Conservation (phyloP, 2,329 filamentous ascomycete species). For the Apiospora rasikravindrae region DNA sequence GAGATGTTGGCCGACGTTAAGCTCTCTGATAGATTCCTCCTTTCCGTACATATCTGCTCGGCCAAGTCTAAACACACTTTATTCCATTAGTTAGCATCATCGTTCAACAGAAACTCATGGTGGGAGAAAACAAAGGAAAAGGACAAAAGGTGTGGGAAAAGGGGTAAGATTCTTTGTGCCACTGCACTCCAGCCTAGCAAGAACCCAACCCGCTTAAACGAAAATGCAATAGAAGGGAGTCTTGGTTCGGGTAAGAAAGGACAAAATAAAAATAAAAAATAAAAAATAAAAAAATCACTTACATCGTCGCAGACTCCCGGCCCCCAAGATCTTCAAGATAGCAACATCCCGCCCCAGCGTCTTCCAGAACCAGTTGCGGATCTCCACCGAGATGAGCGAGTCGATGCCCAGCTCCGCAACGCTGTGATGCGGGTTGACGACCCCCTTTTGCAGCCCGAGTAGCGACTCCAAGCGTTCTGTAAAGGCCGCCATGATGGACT, state of each 20-base stretch:
- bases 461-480: constrained; percentile 35
- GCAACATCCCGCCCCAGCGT: constrained; percentile 38
- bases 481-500: constrained; percentile 37
- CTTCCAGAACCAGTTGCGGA: constrained; percentile 45
- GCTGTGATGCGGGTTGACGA: constrained; percentile 38
- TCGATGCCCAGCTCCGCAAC: constrained; percentile 47
- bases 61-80: constrained; percentile 4
- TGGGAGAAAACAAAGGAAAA: not conserved
- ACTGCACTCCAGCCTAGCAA: no score
- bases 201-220: no score
- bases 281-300: constrained; percentile 18
- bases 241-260: no score
- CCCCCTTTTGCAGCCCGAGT: constrained; percentile 38
- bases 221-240: not conserved
- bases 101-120: not conserved
- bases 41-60: constrained; percentile 11
- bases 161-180: not conserved
- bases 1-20: not conserved
- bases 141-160: not conserved
- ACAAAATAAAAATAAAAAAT: not conserved
- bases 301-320: constrained; percentile 32
- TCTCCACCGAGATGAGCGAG: constrained; percentile 47
- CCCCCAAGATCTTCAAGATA: constrained; percentile 40
- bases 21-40: not conserved
- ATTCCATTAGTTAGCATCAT: not conserved